Base-by-base conservation (phyloP, 1,284 basidiomycete genomes). In the Irpex sp. region DNA sequence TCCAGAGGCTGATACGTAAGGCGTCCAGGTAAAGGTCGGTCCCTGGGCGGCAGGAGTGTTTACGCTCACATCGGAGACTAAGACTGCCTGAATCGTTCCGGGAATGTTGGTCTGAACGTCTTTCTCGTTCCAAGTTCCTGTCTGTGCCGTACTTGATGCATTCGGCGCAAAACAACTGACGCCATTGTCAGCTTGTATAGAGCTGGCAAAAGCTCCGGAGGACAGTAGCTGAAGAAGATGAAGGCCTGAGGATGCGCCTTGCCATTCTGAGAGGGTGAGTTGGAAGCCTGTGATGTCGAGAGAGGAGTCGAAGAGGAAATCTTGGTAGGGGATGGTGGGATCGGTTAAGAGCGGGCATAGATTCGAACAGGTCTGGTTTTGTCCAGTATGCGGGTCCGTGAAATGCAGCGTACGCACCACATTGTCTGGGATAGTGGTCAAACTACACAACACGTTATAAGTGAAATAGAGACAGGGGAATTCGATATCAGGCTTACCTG, bases 191-290 rank as follows among this genome's bases (percentile, higher is more conserved):
- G 71, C 70, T 58, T 76, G 74, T 60, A 90, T 77, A 0, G 92
- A 83, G 2, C 92, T 93, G 2, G 88, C 93, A 71, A 92, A 95
- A 4, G 93, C 91, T 66, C 97, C 97, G 7, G 92, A 90, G 0
- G 94, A 96, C 9, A 99, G 86, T 6, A 98, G 81, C 74, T 98
- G 93, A 48, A 98, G 75, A 60, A 97, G 81, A 74, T 97, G 93
- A 58, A 99, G 78, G 62, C 95, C 97, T 2, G 94, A 85, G 4
- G 88, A 86, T 8, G 81, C 77, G 31, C 96, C 97, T 58, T 82
- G 84, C 84, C 91, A 96, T 55, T 82, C 78, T 6, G 89, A 87
- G 21, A 98, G 79, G 62, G 87, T 90, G 71, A 99, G 82, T 74
- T 95, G 89, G 67, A 94, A 85, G 61, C 95, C 95, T 4, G 92